Conservation (phyloP, 805 yeast genomes). For the Kluyveromyces lactis region DNA sequence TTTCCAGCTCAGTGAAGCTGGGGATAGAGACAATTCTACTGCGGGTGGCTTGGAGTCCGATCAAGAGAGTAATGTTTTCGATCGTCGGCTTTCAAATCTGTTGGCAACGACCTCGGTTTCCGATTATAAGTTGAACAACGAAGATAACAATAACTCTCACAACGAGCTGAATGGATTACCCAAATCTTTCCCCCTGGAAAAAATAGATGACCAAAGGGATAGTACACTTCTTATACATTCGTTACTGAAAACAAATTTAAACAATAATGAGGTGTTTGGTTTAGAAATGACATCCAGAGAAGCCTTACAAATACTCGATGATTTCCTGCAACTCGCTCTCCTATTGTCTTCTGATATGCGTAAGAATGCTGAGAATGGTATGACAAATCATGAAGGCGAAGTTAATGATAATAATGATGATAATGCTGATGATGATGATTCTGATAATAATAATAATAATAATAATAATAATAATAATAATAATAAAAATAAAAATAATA, state of each 20-base stretch:
- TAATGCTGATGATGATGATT: slow-evolving; percentile 1
- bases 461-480: slow-evolving; percentile 2
- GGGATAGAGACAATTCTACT: slow-evolving; percentile 5
- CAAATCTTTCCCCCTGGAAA: background rate
- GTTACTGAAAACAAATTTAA: background rate
- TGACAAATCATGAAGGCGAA: background rate
- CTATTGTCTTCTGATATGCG: slow-evolving; percentile 7
- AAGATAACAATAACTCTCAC: background rate
- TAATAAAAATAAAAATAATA: background rate
- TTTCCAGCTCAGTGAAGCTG: slow-evolving; percentile 23
- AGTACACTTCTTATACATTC: background rate
- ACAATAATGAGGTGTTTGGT: background rate
- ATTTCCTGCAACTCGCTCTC: slow-evolving; percentile 11
- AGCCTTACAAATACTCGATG: slow-evolving; percentile 13
- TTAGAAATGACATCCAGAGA: slow-evolving; percentile 5
- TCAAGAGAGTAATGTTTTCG: slow-evolving; percentile 1
- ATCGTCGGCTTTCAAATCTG: slow-evolving; percentile 1
- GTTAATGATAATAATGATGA: background rate
- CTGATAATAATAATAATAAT: background rate
- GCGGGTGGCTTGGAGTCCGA: background rate
- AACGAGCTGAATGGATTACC: background rate
- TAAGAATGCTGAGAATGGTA: background rate
- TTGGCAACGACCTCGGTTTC: background rate
- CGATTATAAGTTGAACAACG: background rate
- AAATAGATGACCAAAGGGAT: background rate